Evolutionary conservation across 139 green algal species (phyloP), one percentile per base, ranked within the genome.

Genomic region (Pedinophyceae sp.): DNA sequence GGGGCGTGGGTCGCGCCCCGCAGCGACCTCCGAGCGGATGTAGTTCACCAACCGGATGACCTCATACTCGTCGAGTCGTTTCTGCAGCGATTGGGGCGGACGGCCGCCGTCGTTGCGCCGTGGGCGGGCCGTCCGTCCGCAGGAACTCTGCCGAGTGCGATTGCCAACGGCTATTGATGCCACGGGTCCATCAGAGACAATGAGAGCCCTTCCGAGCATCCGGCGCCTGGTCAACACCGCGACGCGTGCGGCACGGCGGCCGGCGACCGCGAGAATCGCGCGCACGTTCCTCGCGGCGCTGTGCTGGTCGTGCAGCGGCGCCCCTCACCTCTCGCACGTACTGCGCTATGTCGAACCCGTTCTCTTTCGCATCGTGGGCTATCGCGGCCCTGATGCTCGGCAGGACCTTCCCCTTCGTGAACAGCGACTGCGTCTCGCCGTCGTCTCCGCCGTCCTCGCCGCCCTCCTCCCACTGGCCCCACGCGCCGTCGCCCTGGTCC

Each of bases 41-140:
- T 61, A 95, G 70, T 93, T 95, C 54, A 95, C 81, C 51, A 77
- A 57, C 2, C 64, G 67, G 34, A 95, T 79, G 3, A 75, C 70
- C 40, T 60, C 77, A 49, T 90, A 83, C 27, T 89, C 74, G 46
- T 82, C 77, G 22, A 93, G 65, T 0, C 17, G 15, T 1, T 39
- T 20, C 60, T 72, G 55, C 61, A 48, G 3, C 3, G 26, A 27
- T n/a, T n/a, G n/a, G n/a, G n/a, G n/a, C n/a, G n/a, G n/a, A n/a
- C n/a, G n/a, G 39, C 23, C 4, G 15, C 3, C 24, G 16, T 17
- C 4, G 39, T 22, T 29, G 18, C 3, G 30, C 30, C n/a, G 20
- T 22, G 38, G 18, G 30, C 47, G 18, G 2, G 23, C 29, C 29
- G 6, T 15, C 29, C 23, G 2, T 27, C 3, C 27, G 4, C 22